Evolutionary conservation across 768 basidiomycete species (phyloP).

Genomic region (Gloeophyllum trabeum): DNA sequence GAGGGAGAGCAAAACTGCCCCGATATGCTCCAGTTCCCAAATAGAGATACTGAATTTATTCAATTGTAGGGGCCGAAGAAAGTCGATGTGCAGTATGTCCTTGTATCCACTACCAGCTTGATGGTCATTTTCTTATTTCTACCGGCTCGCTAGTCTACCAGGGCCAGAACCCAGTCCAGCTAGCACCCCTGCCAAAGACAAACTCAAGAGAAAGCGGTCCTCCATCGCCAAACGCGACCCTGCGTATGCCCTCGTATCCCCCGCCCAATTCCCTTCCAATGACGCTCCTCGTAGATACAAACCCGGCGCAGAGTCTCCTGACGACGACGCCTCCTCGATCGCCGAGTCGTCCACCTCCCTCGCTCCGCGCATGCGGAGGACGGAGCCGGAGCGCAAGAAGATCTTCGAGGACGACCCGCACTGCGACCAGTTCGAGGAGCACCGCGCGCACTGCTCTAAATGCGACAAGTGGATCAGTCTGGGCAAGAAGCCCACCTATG

Average conservation of each 20-base stretch:
- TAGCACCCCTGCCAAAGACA: neutral
- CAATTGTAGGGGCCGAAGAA: constrained; percentile 16
- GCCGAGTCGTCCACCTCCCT: constrained; percentile 35
- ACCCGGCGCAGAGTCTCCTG: constrained; percentile 21
- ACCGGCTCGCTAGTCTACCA: neutral
- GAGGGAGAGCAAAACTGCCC: constrained; percentile 8
- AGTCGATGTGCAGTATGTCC: constrained; percentile 21
- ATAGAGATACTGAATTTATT: neutral
- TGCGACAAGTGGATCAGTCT: constrained; percentile 49
- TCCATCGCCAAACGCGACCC: neutral
- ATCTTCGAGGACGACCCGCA: constrained; percentile 54
- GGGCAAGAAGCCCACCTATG: constrained; percentile 42
- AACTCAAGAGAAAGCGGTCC: neutral
- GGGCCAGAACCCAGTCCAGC: neutral
- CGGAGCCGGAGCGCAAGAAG: constrained; percentile 49
- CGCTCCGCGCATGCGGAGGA: constrained; percentile 34
- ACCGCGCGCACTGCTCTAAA: constrained; percentile 44
- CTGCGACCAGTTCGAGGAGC: constrained; percentile 43
- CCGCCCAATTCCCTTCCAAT: neutral
- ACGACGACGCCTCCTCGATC: constrained; percentile 37
- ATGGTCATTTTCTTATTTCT: neutral
- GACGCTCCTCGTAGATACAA: neutral
- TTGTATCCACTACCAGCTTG: neutral
- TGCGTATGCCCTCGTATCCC: neutral
- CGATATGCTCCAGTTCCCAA: neutral